A percentile compares a stretch with the other conserved stretches of the same genome.
These are phyloP conservation scores for Gynochthodes officinalis DNA, from an alignment of 257 asterid genomes.

Conservation along the genomic window DNA sequence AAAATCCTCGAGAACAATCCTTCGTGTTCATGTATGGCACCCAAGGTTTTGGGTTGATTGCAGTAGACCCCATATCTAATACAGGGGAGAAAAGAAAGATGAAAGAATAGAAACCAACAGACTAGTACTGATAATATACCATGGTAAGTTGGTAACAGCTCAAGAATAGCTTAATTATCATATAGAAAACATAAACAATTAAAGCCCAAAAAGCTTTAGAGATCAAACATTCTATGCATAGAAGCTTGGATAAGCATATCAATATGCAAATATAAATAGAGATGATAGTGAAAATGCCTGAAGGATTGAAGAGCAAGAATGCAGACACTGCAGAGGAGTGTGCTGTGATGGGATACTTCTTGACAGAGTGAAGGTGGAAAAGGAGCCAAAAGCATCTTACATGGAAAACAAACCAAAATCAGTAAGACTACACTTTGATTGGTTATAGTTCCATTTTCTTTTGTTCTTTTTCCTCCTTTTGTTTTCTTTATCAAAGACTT, in stretches of 20 bases:
- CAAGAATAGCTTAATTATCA: background rate
- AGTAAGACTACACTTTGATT: constrained; percentile 17
- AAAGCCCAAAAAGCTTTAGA: background rate
- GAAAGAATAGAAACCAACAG: background rate
- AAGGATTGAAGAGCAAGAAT: background rate
- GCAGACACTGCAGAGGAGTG: background rate
- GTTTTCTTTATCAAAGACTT: constrained; percentile 5
- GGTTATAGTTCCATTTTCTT: constrained; percentile 17
- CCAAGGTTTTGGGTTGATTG: constrained; percentile 37
- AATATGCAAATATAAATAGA: background rate
- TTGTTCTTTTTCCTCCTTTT: constrained; percentile 10
- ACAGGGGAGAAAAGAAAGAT: background rate
- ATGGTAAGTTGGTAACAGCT: too few relatives aligned
- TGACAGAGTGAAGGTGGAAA: constrained; percentile 19
- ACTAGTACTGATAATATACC: too few relatives aligned
- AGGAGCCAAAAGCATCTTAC: constrained; percentile 21
- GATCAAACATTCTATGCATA: background rate
- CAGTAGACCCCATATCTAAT: constrained; percentile 24
- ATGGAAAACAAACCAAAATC: constrained; percentile 26
- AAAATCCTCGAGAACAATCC: constrained; percentile 53
- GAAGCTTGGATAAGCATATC: background rate
- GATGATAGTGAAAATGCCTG: background rate
- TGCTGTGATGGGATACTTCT: background rate
- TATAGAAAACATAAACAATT: too few relatives aligned
- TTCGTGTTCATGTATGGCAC: constrained; percentile 38